Conservation (phyloP, 169 alveolate species). For the Plasmodium relictum region DNA sequence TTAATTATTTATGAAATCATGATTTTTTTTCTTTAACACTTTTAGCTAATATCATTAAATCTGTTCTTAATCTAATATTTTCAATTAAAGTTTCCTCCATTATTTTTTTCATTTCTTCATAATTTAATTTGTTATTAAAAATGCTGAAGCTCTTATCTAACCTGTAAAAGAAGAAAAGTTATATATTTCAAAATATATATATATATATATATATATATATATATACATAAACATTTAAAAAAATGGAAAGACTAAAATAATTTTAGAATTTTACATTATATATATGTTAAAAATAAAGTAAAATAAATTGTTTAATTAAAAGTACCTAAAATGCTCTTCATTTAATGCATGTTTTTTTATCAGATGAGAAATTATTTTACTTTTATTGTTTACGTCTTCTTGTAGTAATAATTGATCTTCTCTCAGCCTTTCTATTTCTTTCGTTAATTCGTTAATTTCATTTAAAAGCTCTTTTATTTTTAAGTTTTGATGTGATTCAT, state of each 20-base stretch:
- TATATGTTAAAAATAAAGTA: too few relatives aligned
- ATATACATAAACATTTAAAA: background rate
- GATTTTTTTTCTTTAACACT: background rate
- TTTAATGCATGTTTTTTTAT: slow-evolving; percentile 30
- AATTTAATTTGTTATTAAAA: slow-evolving; percentile 20
- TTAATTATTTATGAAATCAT: background rate
- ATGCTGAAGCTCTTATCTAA: slow-evolving; percentile 9
- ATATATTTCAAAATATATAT: too few relatives aligned
- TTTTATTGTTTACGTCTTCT: slow-evolving; percentile 47
- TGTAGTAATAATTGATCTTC: slow-evolving; percentile 37
- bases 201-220: background rate
- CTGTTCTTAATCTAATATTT: slow-evolving; percentile 42
- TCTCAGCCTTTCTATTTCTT: slow-evolving; percentile 30
- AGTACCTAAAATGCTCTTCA: slow-evolving; percentile 41
- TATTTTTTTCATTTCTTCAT: slow-evolving; percentile 38
- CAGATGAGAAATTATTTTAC: slow-evolving; percentile 22
- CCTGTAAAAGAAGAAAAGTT: background rate
- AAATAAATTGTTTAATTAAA: background rate
- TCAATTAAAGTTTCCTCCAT: slow-evolving; percentile 65
- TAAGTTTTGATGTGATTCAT: background rate
- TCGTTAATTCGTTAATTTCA: slow-evolving; percentile 20
- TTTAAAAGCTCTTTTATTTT: slow-evolving; percentile 23
- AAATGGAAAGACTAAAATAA: background rate
- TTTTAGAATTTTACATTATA: background rate
- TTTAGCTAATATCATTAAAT: slow-evolving; percentile 26